phyloP scores from a whole-genome alignment of 2,329 filamentous ascomycete genomes.

The Phaeosphaeriaceae sp. region DNA sequence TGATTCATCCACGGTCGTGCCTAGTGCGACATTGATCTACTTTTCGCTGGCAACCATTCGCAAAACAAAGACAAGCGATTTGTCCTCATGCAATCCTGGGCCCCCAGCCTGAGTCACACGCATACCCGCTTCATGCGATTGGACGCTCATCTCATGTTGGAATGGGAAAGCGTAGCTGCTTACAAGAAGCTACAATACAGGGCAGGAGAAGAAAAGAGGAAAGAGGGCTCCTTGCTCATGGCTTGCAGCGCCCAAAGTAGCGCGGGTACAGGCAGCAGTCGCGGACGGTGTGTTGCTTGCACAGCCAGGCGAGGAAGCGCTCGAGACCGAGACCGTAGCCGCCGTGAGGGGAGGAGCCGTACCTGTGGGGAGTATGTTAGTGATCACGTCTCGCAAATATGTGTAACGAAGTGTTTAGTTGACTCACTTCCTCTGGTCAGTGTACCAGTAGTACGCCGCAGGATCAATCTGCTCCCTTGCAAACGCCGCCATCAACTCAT shows the following conservation, averaged over 20 bases:
- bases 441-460: slow-evolving; percentile 96
- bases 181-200: not conserved
- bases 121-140: not conserved
- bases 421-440: slow-evolving; percentile 90
- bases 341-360: slow-evolving; percentile 89
- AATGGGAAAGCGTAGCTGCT: not conserved
- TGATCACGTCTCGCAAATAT: slow-evolving; percentile 1
- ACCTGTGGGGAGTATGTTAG: slow-evolving; percentile 62
- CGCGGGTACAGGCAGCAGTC: slow-evolving; percentile 79
- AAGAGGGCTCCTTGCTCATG: slow-evolving; percentile 54
- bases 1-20: slow-evolving; percentile 14
- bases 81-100: not conserved
- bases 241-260: slow-evolving; percentile 82
- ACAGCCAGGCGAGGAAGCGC: slow-evolving; percentile 74
- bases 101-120: not conserved
- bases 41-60: not conserved
- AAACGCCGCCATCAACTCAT: slow-evolving; percentile 85
- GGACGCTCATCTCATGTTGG: not conserved
- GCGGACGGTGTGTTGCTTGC: slow-evolving; percentile 69
- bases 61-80: not conserved
- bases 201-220: not conserved
- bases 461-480: slow-evolving; percentile 85
- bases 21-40: slow-evolving; percentile 6
- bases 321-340: slow-evolving; percentile 94
- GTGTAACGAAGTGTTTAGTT: not conserved